phyloP scores from a whole-genome alignment of 192 early-diverging fungal species.

The Entomortierella lignicola region DNA sequence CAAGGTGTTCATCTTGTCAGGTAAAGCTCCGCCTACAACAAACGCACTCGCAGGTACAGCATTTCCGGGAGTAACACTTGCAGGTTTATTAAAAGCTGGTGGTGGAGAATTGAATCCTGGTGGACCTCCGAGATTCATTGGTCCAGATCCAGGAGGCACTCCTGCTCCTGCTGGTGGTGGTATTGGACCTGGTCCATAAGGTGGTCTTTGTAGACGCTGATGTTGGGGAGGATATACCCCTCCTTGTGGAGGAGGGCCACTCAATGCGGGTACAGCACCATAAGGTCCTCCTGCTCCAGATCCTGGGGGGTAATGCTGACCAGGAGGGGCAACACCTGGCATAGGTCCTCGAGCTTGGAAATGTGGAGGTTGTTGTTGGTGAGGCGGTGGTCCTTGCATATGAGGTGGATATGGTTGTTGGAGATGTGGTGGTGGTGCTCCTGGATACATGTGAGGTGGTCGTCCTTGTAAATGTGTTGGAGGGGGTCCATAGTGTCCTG shows the following conservation, averaged over 20 bases:
- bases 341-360: background rate
- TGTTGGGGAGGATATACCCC: constrained; percentile 2
- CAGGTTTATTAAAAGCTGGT: background rate
- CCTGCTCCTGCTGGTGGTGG: constrained; percentile 6
- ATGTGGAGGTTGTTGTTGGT: constrained; percentile 12
- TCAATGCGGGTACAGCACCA: background rate
- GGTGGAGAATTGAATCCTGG: constrained; percentile 7
- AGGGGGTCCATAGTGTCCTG: constrained; percentile 33
- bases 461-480: constrained; percentile 34
- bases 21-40: constrained; percentile 39
- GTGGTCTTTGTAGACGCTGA: constrained; percentile 13
- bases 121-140: constrained; percentile 5
- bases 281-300: constrained; percentile 19
- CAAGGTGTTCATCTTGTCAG: constrained; percentile 74
- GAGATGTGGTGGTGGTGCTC: constrained; percentile 24
- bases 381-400: constrained; percentile 13
- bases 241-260: background rate
- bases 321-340: background rate
- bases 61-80: background rate
- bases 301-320: constrained; percentile 12
- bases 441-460: constrained; percentile 12
- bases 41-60: constrained; percentile 5
- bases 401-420: constrained; percentile 26
- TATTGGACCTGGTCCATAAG: constrained; percentile 23
- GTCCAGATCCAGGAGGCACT: constrained; percentile 17